Conservation (phyloP, 805 yeast species). For the Sungouiozyma ichnusensis region DNA sequence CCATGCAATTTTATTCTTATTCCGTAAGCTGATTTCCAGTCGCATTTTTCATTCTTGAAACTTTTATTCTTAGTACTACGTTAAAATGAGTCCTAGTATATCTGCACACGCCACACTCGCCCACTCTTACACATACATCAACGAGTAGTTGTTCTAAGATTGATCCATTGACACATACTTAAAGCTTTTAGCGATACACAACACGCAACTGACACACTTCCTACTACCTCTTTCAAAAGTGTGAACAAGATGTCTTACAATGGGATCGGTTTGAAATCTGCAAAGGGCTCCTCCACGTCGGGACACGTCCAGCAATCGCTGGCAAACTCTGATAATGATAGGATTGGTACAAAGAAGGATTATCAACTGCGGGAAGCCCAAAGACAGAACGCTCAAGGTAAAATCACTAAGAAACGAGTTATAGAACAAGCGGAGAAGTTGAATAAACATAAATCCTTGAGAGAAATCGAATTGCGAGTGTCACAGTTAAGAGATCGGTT, state of each 20-base stretch:
- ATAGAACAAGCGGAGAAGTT: not conserved
- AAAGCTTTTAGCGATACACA: too few relatives aligned
- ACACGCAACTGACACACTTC: too few relatives aligned
- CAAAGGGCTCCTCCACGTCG: conserved; percentile 28
- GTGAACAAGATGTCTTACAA: conserved; percentile 19
- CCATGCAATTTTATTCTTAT: too few relatives aligned
- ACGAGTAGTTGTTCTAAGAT: too few relatives aligned
- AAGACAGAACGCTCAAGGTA: not conserved
- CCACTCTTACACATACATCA: too few relatives aligned
- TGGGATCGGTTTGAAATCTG: conserved; percentile 24
- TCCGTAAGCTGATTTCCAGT: too few relatives aligned
- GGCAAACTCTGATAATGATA: conserved; percentile 11
- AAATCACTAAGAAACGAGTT: not conserved
- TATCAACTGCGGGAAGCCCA: not conserved
- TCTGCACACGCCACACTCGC: too few relatives aligned
- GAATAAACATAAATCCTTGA: conserved; percentile 11
- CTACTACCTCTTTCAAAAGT: too few relatives aligned
- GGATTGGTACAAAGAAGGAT: conserved; percentile 6
- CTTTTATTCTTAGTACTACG: too few relatives aligned
- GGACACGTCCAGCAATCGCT: conserved; percentile 26
- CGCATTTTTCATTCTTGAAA: too few relatives aligned
- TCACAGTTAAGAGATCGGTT: conserved; percentile 21
- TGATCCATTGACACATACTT: too few relatives aligned
- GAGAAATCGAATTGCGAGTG: conserved; percentile 22
- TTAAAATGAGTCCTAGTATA: too few relatives aligned